Evolutionary conservation across 371 early-diverging fungal genomes (phyloP), one percentile per base, ranked within the genome.

Genomic region (Apophysomyces sp.): DNA sequence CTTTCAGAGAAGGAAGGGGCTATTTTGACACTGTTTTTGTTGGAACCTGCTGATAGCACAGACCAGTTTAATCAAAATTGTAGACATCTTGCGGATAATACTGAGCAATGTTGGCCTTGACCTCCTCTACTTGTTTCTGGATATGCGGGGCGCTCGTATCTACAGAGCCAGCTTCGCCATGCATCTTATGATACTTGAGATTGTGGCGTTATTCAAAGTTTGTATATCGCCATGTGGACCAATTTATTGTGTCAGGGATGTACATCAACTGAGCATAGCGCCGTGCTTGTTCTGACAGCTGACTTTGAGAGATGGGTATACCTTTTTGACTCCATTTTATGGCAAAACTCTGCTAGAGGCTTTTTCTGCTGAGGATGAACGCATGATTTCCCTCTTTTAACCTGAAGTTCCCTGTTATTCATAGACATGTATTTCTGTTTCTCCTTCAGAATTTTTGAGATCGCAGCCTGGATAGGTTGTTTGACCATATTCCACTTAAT

Each of bases 31-130:
- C 59, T 9, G 62, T 62, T 44, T 52, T 13, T 28, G 37, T 53
- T 1, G 67, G 60, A 6, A 41, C 56, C 28, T 68, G 65, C 13
- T 39, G 24, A 27, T 64, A 68, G 21, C 60, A 68, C 4, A 68
- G 24, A 1, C 61, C 58, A 30, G 69, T 58, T 39, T 64, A 61
- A 21, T 63, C 60, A 18, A 68, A 44, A 31, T 55, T 61, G 30
- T 65, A 60, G 6, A 60, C 21, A 27, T 52, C 11, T 0, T 37
- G 13, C 0, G 40, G 36, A 4, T 28, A 39, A 27, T 60, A 60
- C 3, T 54, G 29, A 9, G 9, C 52, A 24, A 52, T 60, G 18
- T 39, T 54, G 11, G 30, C 29, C 44, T 60, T 59, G 16, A 60
- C 53, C n/a, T 34, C 39, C 2, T 13, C 4, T 7, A 60, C 16